Conservation (phyloP, 2,329 filamentous ascomycete genomes). For the Monilinia polystroma region DNA sequence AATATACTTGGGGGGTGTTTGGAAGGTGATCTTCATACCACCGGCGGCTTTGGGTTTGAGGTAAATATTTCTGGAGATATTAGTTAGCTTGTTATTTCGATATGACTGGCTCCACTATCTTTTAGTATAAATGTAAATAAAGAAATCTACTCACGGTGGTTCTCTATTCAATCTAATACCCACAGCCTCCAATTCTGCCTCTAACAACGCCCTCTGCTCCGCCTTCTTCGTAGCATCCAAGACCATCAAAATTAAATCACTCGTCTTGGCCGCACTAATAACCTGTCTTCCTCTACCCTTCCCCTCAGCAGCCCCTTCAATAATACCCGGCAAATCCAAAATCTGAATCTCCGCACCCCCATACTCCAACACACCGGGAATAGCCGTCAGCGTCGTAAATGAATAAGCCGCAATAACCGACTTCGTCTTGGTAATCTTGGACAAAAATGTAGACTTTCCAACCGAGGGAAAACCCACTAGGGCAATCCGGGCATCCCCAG, state of each 20-base stretch:
- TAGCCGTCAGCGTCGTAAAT: slow-evolving; percentile 96
- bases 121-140: background rate
- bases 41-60: slow-evolving; percentile 94
- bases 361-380: slow-evolving; percentile 95
- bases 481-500: slow-evolving; percentile 92
- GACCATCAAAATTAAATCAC: slow-evolving; percentile 95
- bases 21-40: slow-evolving; percentile 98
- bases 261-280: slow-evolving; percentile 97
- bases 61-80: slow-evolving; percentile 76
- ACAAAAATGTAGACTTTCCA: slow-evolving; percentile 98
- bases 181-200: slow-evolving; percentile 91
- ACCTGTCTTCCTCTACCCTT: slow-evolving; percentile 95
- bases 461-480: slow-evolving; percentile 98
- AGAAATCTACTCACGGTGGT: slow-evolving; percentile 64
- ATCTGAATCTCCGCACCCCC: slow-evolving; percentile 97
- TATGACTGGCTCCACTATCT: background rate
- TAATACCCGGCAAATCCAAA: slow-evolving; percentile 95
- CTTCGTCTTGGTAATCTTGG: slow-evolving; percentile 96
- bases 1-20: slow-evolving; percentile 79
- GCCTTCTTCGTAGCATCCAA: slow-evolving; percentile 95
- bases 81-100: background rate
- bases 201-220: slow-evolving; percentile 84
- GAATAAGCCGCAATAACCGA: slow-evolving; percentile 95
- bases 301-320: slow-evolving; percentile 92
- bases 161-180: slow-evolving; percentile 91